Conservation (phyloP, 495 filamentous ascomycete genomes). For the Aspergillus nidulans region DNA sequence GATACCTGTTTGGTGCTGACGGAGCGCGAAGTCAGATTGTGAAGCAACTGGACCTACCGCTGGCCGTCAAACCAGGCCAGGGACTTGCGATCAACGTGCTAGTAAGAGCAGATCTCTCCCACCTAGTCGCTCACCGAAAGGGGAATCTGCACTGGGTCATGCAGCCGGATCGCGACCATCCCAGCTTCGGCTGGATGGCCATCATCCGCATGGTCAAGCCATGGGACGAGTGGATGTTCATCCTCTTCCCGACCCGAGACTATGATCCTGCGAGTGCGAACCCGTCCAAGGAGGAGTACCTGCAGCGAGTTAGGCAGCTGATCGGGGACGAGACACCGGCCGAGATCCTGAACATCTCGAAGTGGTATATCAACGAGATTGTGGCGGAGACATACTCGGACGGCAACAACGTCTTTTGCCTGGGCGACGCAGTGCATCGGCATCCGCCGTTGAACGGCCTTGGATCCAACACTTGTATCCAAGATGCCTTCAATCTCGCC, state of each 20-base stretch:
- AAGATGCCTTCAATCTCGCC: slow-evolving; percentile 51
- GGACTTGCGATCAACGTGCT: slow-evolving; percentile 52
- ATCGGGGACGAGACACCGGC: slow-evolving; percentile 47
- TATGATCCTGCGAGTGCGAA: slow-evolving; percentile 25
- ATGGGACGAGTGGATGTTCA: slow-evolving; percentile 55
- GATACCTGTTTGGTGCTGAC: slow-evolving; percentile 55
- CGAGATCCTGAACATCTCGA: slow-evolving; percentile 40
- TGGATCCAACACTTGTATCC: slow-evolving; percentile 48
- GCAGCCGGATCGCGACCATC: slow-evolving; percentile 41
- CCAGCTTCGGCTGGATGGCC: slow-evolving; percentile 35
- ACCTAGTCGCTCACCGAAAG: slow-evolving; percentile 41
- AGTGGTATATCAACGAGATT: slow-evolving; percentile 47
- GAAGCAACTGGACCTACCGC: slow-evolving; percentile 28
- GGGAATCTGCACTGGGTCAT: slow-evolving; percentile 58
- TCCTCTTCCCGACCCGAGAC: slow-evolving; percentile 39
- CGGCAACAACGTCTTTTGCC: slow-evolving; percentile 27
- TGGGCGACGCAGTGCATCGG: slow-evolving; percentile 49
- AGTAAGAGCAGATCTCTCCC: slow-evolving; percentile 48
- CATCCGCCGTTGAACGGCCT: slow-evolving; percentile 47
- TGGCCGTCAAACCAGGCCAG: slow-evolving; percentile 48
- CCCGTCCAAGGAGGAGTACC: slow-evolving; percentile 39
- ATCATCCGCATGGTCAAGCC: slow-evolving; percentile 51
- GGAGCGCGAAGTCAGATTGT: slow-evolving; percentile 52
- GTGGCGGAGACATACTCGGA: slow-evolving; percentile 35
- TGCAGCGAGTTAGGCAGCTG: slow-evolving; percentile 36